Conservation (phyloP, 2,329 filamentous ascomycete species). For the Fusarium sp. region DNA sequence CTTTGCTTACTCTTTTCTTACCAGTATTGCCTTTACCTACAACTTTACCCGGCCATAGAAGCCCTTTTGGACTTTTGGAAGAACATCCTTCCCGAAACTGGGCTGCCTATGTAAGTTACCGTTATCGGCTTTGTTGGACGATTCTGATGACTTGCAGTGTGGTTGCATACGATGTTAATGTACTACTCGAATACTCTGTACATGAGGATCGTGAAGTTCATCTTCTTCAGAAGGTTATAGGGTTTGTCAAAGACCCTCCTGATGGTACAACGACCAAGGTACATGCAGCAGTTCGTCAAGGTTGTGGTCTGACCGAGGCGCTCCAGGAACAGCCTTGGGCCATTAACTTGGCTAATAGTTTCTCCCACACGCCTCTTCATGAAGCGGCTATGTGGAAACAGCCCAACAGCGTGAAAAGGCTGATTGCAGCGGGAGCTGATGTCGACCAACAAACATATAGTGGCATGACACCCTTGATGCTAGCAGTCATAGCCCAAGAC, state of each 20-base stretch:
- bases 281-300: not conserved
- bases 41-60: not conserved
- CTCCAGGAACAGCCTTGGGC: conserved; percentile 21
- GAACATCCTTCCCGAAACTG: not conserved
- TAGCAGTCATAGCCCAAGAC: fast-evolving
- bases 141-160: not conserved
- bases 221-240: not conserved
- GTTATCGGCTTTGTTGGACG: fast-evolving
- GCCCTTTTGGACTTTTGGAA: conserved; percentile 11
- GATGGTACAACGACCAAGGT: conserved; percentile 1
- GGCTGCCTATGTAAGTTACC: conserved; percentile 5
- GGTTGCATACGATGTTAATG: not conserved
- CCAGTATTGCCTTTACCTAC: fast-evolving
- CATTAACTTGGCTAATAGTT: conserved; percentile 1
- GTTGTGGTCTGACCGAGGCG: not conserved
- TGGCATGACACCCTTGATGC: not conserved
- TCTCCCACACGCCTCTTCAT: not conserved
- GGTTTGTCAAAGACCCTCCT: not conserved
- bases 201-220: not conserved
- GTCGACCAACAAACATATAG: not conserved
- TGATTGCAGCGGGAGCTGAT: conserved; percentile 22
- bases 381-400: fast-evolving
- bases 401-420: not conserved
- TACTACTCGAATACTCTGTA: fast-evolving
- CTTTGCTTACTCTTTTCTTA: not conserved